A percentile compares a stretch with the other conserved stretches of the same genome.
phyloP scores from a whole-genome alignment of 805 yeast genomes.

The Starmerella apicola region DNA sequence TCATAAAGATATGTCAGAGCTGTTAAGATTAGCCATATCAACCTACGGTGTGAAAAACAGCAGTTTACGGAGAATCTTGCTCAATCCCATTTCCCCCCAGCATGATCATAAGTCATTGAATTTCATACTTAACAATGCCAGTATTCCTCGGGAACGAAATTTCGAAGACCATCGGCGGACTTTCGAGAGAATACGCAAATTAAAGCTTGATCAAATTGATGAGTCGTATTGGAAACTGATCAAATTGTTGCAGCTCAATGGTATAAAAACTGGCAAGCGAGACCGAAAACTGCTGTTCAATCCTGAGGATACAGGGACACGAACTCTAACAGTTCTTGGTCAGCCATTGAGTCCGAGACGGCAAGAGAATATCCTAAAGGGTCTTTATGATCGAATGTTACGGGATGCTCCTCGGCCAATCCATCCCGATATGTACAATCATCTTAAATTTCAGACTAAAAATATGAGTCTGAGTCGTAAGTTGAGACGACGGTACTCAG shows the following conservation, averaged over 20 bases:
- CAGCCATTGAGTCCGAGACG: conserved; percentile 4
- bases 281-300: conserved; percentile 6
- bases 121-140: conserved; percentile 9
- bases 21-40: conserved; percentile 2
- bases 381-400: conserved; percentile 3
- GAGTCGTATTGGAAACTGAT: conserved; percentile 10
- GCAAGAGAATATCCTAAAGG: conserved; percentile 8
- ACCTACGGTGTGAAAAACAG: conserved; percentile 8
- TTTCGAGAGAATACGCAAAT: background rate
- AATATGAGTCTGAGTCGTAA: background rate
- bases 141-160: conserved; percentile 2
- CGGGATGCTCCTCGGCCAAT: conserved; percentile 12
- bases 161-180: conserved; percentile 6
- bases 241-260: conserved; percentile 1
- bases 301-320: conserved; percentile 2
- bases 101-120: conserved; percentile 1
- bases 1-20: conserved; percentile 1
- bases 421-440: conserved; percentile 7
- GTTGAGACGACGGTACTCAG: conserved; percentile 3
- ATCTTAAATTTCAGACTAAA: background rate
- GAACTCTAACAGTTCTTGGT: conserved; percentile 6
- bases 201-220: background rate
- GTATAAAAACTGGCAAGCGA: conserved; percentile 3
- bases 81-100: background rate
- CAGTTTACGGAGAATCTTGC: conserved; percentile 3